Conservation (phyloP, 192 early-diverging fungal genomes). For the Coemansia sp. region DNA sequence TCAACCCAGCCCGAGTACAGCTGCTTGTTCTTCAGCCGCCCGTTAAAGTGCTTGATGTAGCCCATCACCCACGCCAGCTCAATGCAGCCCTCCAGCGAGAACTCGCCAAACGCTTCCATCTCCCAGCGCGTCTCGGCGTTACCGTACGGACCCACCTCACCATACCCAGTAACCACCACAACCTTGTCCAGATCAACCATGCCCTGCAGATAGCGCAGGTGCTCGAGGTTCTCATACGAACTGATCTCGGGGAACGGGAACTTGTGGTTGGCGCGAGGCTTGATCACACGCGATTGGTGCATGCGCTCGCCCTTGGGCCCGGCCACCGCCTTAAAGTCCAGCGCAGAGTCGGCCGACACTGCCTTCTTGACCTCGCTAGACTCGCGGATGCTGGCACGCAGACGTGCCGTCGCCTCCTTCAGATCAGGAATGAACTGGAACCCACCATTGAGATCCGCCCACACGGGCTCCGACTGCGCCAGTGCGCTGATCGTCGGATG, state of each 20-base stretch:
- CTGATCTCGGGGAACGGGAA: slow-evolving; percentile 62
- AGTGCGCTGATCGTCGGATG: slow-evolving; percentile 80
- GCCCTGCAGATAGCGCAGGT: slow-evolving; percentile 65
- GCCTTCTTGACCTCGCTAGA: slow-evolving; percentile 85
- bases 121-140: slow-evolving; percentile 92
- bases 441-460: slow-evolving; percentile 93
- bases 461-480: slow-evolving; percentile 78
- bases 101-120: slow-evolving; percentile 82
- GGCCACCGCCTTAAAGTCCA: slow-evolving; percentile 76
- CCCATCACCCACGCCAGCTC: slow-evolving; percentile 98
- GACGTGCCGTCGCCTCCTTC: slow-evolving; percentile 60
- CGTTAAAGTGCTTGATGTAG: slow-evolving; percentile 85
- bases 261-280: slow-evolving; percentile 79
- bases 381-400: slow-evolving; percentile 79
- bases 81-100: slow-evolving; percentile 67
- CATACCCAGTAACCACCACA: slow-evolving; percentile 90
- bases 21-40: slow-evolving; percentile 68
- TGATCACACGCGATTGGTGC: slow-evolving; percentile 68
- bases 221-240: slow-evolving; percentile 66
- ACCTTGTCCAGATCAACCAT: slow-evolving; percentile 91
- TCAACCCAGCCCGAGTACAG: slow-evolving; percentile 93
- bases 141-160: slow-evolving; percentile 90
- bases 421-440: slow-evolving; percentile 87
- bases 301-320: slow-evolving; percentile 68
- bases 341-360: slow-evolving; percentile 70